phyloP scores from a whole-genome alignment of 2,329 filamentous ascomycete genomes.

The Penicillium sp. region DNA sequence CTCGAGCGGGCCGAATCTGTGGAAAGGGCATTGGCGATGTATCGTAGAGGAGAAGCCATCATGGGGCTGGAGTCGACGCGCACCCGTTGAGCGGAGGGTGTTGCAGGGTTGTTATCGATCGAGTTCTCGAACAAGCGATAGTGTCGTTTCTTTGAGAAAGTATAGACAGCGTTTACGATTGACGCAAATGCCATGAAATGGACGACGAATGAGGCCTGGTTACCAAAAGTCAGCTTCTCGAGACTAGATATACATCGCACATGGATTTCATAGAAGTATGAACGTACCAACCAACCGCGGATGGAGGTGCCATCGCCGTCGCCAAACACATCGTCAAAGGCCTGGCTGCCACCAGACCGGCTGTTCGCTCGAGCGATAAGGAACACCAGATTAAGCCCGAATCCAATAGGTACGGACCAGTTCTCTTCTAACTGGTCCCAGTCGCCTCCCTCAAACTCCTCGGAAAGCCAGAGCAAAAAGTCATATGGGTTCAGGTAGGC shows the following conservation, averaged over 20 bases:
- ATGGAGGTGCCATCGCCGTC: slow-evolving; percentile 66
- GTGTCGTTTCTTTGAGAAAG: slow-evolving; percentile 76
- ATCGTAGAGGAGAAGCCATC: slow-evolving; percentile 74
- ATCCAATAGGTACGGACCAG: slow-evolving; percentile 73
- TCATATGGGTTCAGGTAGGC: slow-evolving; percentile 84
- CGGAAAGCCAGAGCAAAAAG: slow-evolving; percentile 84
- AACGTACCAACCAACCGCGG: slow-evolving; percentile 64
- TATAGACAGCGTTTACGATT: slow-evolving; percentile 75
- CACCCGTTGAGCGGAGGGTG: slow-evolving; percentile 84
- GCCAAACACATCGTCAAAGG: slow-evolving; percentile 80
- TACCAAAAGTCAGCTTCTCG: slow-evolving; percentile 3
- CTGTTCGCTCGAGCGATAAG: slow-evolving; percentile 81
- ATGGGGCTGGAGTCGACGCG: slow-evolving; percentile 81
- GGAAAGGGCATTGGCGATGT: slow-evolving; percentile 68
- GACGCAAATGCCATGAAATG: slow-evolving; percentile 68
- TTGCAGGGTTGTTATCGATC: slow-evolving; percentile 73
- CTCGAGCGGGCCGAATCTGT: slow-evolving; percentile 74
- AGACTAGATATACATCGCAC: neutral
- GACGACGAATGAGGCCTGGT: slow-evolving; percentile 68
- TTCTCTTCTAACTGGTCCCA: slow-evolving; percentile 77
- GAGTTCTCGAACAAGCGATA: slow-evolving; percentile 90
- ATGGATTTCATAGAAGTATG: neutral
- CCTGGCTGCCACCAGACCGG: slow-evolving; percentile 50
- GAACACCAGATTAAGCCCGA: slow-evolving; percentile 76
- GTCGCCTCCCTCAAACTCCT: slow-evolving; percentile 87